phyloP scores from a whole-genome alignment of 83 land plant genomes.

The Larix sibirica region DNA sequence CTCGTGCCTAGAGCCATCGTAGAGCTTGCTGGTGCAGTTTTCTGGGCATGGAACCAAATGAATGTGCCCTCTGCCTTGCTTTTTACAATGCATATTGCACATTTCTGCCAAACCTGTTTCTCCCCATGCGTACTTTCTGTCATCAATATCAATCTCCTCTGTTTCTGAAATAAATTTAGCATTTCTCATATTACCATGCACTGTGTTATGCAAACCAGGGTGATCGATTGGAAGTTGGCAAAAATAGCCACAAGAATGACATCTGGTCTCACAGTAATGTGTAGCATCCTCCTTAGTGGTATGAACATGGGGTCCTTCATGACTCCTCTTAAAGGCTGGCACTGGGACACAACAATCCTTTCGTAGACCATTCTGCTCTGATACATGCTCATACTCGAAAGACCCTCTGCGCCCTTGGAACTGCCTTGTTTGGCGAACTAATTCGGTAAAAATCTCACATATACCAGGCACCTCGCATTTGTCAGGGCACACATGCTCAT shows the following conservation, averaged over 20 bases:
- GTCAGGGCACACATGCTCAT: slow-evolving; percentile 23
- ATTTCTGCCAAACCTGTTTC: slow-evolving; percentile 32
- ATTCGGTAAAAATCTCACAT: not conserved
- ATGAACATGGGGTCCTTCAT: slow-evolving; percentile 29
- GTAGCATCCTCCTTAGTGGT: slow-evolving; percentile 15
- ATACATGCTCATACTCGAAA: slow-evolving; percentile 33
- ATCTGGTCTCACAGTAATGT: slow-evolving; percentile 30
- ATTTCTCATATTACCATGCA: slow-evolving; percentile 30
- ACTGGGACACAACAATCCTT: slow-evolving; percentile 28
- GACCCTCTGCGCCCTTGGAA: slow-evolving; percentile 23
- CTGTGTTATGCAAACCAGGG: slow-evolving; percentile 23
- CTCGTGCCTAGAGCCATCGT: slow-evolving; percentile 33
- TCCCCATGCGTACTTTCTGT: slow-evolving; percentile 33
- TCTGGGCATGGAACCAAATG: slow-evolving; percentile 26
- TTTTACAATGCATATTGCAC: slow-evolving; percentile 31
- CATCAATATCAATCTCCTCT: slow-evolving; percentile 25
- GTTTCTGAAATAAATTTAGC: slow-evolving; percentile 25
- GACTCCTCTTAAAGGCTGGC: slow-evolving; percentile 21
- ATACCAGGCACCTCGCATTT: slow-evolving; percentile 19
- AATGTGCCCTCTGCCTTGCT: slow-evolving; percentile 31
- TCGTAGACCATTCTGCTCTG: slow-evolving; percentile 25
- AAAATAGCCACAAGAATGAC: slow-evolving; percentile 27
- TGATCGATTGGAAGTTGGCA: slow-evolving; percentile 23
- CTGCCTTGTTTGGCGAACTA: not conserved
- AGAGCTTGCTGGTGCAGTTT: slow-evolving; percentile 15